A percentile compares a stretch with the other conserved stretches of the same genome.
Conservation (phyloP, 1,284 basidiomycete species). For the Melanopsichium pennsylvanicum region DNA sequence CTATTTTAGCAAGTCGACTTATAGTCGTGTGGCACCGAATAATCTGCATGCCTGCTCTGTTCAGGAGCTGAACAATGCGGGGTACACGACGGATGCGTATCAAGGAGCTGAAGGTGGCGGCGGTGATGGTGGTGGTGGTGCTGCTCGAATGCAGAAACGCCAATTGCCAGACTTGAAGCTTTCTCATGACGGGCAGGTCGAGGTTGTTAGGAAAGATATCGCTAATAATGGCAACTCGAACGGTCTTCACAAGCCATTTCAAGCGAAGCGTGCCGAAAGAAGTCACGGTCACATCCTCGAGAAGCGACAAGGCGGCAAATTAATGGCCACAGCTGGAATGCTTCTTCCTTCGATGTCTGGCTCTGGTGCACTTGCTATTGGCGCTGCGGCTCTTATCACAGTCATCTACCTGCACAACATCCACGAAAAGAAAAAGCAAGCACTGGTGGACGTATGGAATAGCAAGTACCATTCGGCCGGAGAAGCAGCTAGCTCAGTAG, state of each 20-base stretch:
- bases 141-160: slow-evolving; percentile 14
- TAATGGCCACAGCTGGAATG: not conserved
- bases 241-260: not conserved
- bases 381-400: slow-evolving; percentile 3
- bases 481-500: slow-evolving; percentile 24
- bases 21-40: slow-evolving; percentile 8
- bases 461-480: slow-evolving; percentile 20
- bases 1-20: slow-evolving; percentile 34
- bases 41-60: slow-evolving; percentile 14
- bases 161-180: not conserved
- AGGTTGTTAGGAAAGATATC: slow-evolving; percentile 3
- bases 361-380: slow-evolving; percentile 2
- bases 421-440: slow-evolving; percentile 19
- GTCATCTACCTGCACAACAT: slow-evolving; percentile 19
- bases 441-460: slow-evolving; percentile 2
- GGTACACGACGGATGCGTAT: not conserved
- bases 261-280: not conserved
- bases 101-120: no score
- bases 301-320: slow-evolving; percentile 5
- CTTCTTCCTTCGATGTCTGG: slow-evolving; percentile 12
- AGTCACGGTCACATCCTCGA: no score
- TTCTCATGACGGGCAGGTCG: no score
- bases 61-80: slow-evolving; percentile 1
- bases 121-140: not conserved
- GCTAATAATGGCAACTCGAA: not conserved